A percentile compares a stretch with the other conserved stretches of the same genome.
Conservation (phyloP, 495 filamentous ascomycete species). For the Hypoxylon fuscum region DNA sequence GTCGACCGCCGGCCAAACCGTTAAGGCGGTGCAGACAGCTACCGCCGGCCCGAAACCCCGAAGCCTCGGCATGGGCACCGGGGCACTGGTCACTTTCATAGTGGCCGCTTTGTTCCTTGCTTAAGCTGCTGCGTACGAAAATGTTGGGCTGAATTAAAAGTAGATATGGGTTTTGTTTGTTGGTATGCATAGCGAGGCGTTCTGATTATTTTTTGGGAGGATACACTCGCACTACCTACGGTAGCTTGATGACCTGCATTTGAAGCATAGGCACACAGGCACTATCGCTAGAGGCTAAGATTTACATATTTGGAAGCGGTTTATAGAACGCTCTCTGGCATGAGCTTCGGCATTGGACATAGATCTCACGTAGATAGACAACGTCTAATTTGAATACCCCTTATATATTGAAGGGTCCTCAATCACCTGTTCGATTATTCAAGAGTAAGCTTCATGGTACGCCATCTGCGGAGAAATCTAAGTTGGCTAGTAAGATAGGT, state of each 20-base stretch:
- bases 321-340: no score
- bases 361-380: no score
- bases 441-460: no score
- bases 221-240: neutral
- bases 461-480: no score
- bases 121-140: constrained; percentile 8
- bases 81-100: constrained; percentile 47
- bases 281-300: neutral
- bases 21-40: constrained; percentile 11
- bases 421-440: no score
- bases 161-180: constrained; percentile 21
- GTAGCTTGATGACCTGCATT: neutral
- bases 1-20: constrained; percentile 22
- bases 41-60: constrained; percentile 17
- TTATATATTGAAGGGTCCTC: no score
- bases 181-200: constrained; percentile 46
- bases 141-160: neutral
- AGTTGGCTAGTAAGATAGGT: no score
- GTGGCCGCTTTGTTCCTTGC: constrained; percentile 40
- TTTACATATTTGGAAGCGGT: neutral
- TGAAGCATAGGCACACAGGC: neutral
- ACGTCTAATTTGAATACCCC: no score
- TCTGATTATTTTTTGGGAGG: constrained; percentile 5
- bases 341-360: no score
- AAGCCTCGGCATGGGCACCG: constrained; percentile 22